Evolutionary conservation across 352 stramenopile genomes (phyloP), one percentile per base, ranked within the genome.

Genomic region (Paralagenidium karlingii): DNA sequence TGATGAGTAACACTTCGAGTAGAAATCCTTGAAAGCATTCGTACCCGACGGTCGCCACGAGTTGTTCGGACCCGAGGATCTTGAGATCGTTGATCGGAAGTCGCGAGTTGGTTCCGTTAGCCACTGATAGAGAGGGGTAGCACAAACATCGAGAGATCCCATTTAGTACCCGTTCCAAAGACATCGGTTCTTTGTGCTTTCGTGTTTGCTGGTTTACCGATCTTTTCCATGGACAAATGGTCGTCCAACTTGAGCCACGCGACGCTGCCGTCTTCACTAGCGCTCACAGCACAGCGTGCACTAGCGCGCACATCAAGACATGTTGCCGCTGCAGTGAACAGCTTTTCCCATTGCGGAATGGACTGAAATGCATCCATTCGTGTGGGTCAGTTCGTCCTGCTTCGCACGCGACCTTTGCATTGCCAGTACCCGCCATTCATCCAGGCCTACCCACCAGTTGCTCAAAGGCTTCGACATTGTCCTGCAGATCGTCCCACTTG

Each of bases 181-280:
- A 33, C 18, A 8, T 34, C 22, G 41, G 24, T n/a, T n/a, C n/a
- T n/a, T n/a, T n/a, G 22, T 7, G 22, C 22, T 3, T 16, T 36
- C 30, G 22, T 3, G 22, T 5, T 6, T 12, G 13, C 19, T 31
- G 1, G 21, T 47, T 18, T 48, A 82, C 68, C 60, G 38, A 78
- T 73, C 30, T 60, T 76, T n/a, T 55, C 54, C 43, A 76, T 45
- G 42, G 49, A 56, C 44, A 63, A 57, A 11, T 22, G 28, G 13
- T 78, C 57, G 47, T 82, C 68, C 9, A 89, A 61, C 24, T 68
- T 61, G 19, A 85, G 49, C 76, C 76, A 89, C 41, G 63, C 73
- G 22, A 85, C 37, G 22, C 67, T 47, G 38, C 76, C 76, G 30
- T 48, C 40, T 19, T 67, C 59, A 18, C 63, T 81, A 15, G 58